Conservation (phyloP, 2,329 filamentous ascomycete genomes). For the Colletotrichum theobromicola region DNA sequence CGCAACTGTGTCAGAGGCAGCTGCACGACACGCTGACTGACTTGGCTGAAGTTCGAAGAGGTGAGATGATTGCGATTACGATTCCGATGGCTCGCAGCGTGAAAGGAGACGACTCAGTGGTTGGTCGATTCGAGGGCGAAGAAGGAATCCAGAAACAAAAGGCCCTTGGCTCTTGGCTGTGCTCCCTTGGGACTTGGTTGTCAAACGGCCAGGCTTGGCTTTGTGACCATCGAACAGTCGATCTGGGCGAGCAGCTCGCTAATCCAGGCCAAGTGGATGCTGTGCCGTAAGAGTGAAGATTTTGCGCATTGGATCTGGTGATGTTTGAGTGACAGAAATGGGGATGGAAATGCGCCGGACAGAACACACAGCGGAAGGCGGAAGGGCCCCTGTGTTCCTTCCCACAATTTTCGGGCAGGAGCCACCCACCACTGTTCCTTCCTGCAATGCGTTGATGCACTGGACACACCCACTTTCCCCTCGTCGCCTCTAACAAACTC, state of each 20-base stretch:
- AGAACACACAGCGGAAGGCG: not conserved
- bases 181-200: not conserved
- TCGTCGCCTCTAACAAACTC: not conserved
- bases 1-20: not conserved
- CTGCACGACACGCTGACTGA: not conserved
- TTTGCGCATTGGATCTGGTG: not conserved
- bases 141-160: slow-evolving; percentile 2
- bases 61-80: not conserved
- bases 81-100: not conserved
- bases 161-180: not conserved
- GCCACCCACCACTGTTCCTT: not conserved
- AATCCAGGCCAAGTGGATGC: not conserved
- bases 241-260: not conserved
- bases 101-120: not conserved
- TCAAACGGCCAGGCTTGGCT: not conserved
- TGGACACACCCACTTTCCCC: not conserved
- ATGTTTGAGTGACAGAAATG: not conserved
- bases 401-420: not conserved
- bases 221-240: not conserved
- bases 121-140: not conserved
- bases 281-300: not conserved
- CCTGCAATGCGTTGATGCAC: not conserved
- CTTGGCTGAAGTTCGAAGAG: not conserved
- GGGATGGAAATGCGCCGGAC: not conserved
- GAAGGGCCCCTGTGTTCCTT: not conserved